Conservation (phyloP, 495 filamentous ascomycete genomes). For the Aspergillus campestris region DNA sequence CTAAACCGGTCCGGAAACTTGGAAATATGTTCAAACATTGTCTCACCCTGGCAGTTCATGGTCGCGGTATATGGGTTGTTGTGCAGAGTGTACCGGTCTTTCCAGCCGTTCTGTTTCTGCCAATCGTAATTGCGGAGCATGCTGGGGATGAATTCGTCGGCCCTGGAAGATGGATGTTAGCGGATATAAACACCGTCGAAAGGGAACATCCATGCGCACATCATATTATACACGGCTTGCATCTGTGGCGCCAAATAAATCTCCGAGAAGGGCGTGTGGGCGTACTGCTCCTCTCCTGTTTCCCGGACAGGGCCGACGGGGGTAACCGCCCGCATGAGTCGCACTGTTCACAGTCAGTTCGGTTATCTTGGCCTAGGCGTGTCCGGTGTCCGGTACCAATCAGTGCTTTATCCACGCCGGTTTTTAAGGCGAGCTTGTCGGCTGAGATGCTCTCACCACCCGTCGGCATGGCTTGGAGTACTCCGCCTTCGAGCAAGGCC, state of each 20-base stretch:
- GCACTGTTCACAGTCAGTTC: not conserved
- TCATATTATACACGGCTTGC: not conserved
- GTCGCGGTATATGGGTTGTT: constrained; percentile 3
- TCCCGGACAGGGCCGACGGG: constrained; percentile 2
- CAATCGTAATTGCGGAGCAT: constrained; percentile 6
- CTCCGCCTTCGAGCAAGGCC: not conserved
- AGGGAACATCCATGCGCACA: not conserved
- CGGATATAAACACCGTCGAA: not conserved
- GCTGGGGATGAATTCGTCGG: not conserved
- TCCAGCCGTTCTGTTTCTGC: constrained; percentile 1
- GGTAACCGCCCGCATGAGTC: constrained; percentile 5
- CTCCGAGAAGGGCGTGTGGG: constrained; percentile 5
- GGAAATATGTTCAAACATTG: constrained; percentile 7
- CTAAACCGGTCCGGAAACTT: not conserved
- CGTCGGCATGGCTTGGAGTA: constrained; percentile 4
- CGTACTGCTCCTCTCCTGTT: constrained; percentile 1
- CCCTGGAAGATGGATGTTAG: not conserved
- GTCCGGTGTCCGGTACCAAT: not conserved
- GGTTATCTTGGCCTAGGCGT: too few species aligned
- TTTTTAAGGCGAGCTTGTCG: not conserved
- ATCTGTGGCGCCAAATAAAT: constrained; percentile 1
- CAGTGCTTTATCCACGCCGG: constrained; percentile 1
- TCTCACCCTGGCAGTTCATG: constrained; percentile 2
- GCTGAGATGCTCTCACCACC: constrained; percentile 2
- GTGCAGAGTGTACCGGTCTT: not conserved